phyloP scores from a whole-genome alignment of 768 basidiomycete genomes.

The Lepiota subincarnata region DNA sequence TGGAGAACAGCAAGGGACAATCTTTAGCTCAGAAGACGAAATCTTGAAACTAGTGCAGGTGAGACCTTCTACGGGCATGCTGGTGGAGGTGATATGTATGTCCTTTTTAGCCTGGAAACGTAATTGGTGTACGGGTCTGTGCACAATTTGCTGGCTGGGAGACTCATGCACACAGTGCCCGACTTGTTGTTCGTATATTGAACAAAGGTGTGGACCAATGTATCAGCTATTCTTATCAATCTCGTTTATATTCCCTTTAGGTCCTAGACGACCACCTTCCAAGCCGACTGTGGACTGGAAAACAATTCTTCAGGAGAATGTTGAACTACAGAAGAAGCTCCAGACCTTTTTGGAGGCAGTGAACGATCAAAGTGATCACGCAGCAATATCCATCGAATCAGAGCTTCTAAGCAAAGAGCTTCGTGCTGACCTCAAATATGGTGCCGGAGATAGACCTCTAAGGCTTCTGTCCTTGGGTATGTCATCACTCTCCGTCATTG shows the following conservation, averaged over 20 bases:
- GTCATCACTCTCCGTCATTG: not conserved
- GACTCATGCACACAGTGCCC: constrained; percentile 23
- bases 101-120: constrained; percentile 23
- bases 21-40: constrained; percentile 18
- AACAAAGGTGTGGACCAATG: constrained; percentile 16
- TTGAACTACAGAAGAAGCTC: constrained; percentile 18
- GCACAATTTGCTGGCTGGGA: constrained; percentile 28
- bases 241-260: not conserved
- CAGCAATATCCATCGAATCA: constrained; percentile 22
- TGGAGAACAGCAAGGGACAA: constrained; percentile 15
- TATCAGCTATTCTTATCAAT: too few species aligned
- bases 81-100: not conserved
- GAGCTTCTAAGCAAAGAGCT: constrained; percentile 22
- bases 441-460: constrained; percentile 19
- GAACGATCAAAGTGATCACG: constrained; percentile 14
- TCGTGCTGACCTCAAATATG: constrained; percentile 21
- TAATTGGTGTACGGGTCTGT: constrained; percentile 27
- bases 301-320: constrained; percentile 10
- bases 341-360: constrained; percentile 18
- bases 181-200: constrained; percentile 24
- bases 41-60: constrained; percentile 20
- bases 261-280: constrained; percentile 1
- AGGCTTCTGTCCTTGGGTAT: constrained; percentile 22
- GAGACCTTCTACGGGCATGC: not conserved
- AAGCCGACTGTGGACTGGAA: constrained; percentile 15